These are phyloP conservation scores for Arabidopsis arenosa DNA, from an alignment of 345 rosid species.

Conservation along the genomic window DNA sequence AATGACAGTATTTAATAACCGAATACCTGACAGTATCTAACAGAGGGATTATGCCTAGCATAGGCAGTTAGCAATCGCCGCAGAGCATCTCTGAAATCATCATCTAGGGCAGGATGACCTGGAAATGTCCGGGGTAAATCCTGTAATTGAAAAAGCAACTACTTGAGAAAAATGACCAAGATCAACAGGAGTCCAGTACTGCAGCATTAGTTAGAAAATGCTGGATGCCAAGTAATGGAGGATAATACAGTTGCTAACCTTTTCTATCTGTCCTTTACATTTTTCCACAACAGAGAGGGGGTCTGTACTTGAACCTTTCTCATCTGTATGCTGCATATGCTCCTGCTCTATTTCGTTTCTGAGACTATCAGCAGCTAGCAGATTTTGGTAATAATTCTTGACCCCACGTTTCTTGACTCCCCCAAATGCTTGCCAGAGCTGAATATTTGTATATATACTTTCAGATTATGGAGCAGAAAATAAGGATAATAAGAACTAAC, in stretches of 20 bases:
- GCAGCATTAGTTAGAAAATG: conserved; percentile 7
- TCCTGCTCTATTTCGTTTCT: conserved; percentile 53
- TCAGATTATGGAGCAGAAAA: conserved; percentile 23
- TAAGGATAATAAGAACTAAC: not conserved
- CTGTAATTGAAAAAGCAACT: conserved; percentile 55
- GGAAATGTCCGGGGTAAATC: conserved; percentile 99
- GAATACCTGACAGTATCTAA: conserved; percentile 96
- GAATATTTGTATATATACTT: conserved; percentile 46
- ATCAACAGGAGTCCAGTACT: conserved; percentile 25
- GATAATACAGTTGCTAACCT: conserved; percentile 29
- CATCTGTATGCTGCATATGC: conserved; percentile 39
- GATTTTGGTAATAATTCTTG: conserved; percentile 76
- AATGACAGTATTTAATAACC: conserved; percentile 6
- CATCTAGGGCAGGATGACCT: conserved; percentile 97
- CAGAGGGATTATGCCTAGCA: conserved; percentile 97
- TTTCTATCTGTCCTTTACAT: conserved; percentile 46
- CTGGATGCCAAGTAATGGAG: not conserved
- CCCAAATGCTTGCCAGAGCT: conserved; percentile 99
- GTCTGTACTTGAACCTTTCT: conserved; percentile 45
- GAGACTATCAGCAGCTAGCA: conserved; percentile 67
- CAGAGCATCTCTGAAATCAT: conserved; percentile 95
- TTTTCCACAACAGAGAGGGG: conserved; percentile 51
- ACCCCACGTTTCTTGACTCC: conserved; percentile 84
- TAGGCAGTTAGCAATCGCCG: conserved; percentile 95
- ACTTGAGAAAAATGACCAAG: conserved; percentile 28